phyloP scores from a whole-genome alignment of 2,329 filamentous ascomycete genomes.

The Fusarium guadeloupense region DNA sequence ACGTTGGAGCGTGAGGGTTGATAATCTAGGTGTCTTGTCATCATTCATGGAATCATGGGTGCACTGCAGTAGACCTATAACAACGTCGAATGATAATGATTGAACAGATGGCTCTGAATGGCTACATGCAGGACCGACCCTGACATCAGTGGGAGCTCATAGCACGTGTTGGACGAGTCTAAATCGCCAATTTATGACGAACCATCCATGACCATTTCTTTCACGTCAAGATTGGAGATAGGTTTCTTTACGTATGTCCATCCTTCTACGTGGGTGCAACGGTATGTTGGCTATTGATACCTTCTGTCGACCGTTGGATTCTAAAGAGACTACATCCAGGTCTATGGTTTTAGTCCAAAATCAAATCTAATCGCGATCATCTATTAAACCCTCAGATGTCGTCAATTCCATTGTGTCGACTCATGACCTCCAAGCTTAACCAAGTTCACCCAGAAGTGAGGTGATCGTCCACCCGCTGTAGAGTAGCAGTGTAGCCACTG shows the following conservation, averaged over 20 bases:
- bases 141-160: constrained; percentile 18
- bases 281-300: background rate
- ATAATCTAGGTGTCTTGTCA: background rate
- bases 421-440: background rate
- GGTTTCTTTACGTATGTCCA: background rate
- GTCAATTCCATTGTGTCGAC: no score
- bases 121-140: background rate
- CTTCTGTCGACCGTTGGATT: background rate
- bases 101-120: background rate
- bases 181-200: background rate
- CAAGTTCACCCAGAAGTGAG: no score
- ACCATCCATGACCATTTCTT: constrained; percentile 5
- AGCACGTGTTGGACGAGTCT: constrained; percentile 21
- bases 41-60: background rate
- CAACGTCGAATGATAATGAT: background rate
- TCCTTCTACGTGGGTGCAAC: background rate
- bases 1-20: background rate
- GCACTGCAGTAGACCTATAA: no score
- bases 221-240: background rate
- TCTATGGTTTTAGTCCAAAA: background rate
- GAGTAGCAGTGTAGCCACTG: background rate
- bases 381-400: background rate
- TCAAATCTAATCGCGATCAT: background rate
- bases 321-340: no score
- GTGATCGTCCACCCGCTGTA: background rate